These are phyloP conservation scores for Aspergillus campestris DNA, from an alignment of 495 filamentous ascomycete species.

Conservation along the genomic window DNA sequence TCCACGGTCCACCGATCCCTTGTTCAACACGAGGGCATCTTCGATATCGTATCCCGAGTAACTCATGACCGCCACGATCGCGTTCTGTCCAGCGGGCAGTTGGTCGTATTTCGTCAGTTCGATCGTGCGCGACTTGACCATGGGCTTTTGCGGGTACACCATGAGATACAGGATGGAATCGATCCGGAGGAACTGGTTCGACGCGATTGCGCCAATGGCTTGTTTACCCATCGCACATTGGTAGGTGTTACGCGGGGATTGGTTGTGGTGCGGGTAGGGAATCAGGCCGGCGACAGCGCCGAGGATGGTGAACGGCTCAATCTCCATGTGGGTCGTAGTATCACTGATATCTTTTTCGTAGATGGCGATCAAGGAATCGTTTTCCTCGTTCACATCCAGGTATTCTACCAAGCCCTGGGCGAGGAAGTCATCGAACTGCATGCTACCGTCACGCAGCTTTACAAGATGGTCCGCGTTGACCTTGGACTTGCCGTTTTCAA, in stretches of 20 bases:
- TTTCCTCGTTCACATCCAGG: slow-evolving; percentile 96
- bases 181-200: slow-evolving; percentile 93
- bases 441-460: slow-evolving; percentile 67
- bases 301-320: slow-evolving; percentile 94
- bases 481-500: slow-evolving; percentile 73
- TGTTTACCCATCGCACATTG: slow-evolving; percentile 99
- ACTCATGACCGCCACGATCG: slow-evolving; percentile 96
- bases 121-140: slow-evolving; percentile 95
- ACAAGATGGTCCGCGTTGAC: slow-evolving; percentile 68
- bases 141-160: slow-evolving; percentile 95
- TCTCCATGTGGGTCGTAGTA: slow-evolving; percentile 86
- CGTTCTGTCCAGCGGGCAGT: slow-evolving; percentile 91
- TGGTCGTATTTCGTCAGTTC: slow-evolving; percentile 97
- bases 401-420: slow-evolving; percentile 87
- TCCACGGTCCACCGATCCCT: slow-evolving; percentile 85
- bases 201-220: slow-evolving; percentile 95
- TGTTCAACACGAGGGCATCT: slow-evolving; percentile 94
- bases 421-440: slow-evolving; percentile 90
- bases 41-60: slow-evolving; percentile 99
- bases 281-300: slow-evolving; percentile 97
- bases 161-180: slow-evolving; percentile 93
- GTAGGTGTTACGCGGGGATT: slow-evolving; percentile 97
- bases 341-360: slow-evolving; percentile 74
- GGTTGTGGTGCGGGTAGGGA: slow-evolving; percentile 98
- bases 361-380: slow-evolving; percentile 86